Evolutionary conservation across 305 asterid species (phyloP).

Genomic region (Solanum chacoense): DNA sequence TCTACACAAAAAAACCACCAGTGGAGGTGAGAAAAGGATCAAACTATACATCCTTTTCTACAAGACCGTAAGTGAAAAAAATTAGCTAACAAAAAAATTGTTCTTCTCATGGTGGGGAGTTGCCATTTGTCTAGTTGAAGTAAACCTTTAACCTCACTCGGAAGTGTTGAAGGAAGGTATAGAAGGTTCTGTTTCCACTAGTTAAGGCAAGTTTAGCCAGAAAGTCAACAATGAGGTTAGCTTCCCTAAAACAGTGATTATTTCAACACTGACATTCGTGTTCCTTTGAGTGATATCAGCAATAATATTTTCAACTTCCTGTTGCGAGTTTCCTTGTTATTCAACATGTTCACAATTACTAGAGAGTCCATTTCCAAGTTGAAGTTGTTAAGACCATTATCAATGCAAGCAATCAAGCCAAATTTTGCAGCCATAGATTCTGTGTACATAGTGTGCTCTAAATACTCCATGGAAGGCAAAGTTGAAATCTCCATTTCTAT

Average conservation of each 20-base stretch:
- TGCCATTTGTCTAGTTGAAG: neutral
- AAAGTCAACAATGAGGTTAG: neutral
- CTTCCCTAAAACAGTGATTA: neutral
- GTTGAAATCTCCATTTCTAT: neutral
- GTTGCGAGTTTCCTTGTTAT: neutral
- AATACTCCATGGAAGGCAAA: neutral
- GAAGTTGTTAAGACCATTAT: neutral
- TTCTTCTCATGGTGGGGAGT: neutral
- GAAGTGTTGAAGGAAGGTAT: neutral
- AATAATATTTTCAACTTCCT: neutral
- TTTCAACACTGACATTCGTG: neutral
- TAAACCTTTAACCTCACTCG: neutral
- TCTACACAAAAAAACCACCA: neutral
- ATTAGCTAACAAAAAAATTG: neutral
- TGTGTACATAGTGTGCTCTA: too few species aligned
- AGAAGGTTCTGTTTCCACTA: neutral
- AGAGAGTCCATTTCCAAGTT: neutral
- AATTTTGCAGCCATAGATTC: neutral
- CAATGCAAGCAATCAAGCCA: neutral
- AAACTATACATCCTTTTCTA: neutral
- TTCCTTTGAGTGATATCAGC: neutral
- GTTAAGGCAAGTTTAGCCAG: neutral
- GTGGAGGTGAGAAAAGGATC: neutral
- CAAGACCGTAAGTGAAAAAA: neutral
- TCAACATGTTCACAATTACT: neutral